Conservation (phyloP, 139 green algal species). For the Chlamydomonas sphaeroides region DNA sequence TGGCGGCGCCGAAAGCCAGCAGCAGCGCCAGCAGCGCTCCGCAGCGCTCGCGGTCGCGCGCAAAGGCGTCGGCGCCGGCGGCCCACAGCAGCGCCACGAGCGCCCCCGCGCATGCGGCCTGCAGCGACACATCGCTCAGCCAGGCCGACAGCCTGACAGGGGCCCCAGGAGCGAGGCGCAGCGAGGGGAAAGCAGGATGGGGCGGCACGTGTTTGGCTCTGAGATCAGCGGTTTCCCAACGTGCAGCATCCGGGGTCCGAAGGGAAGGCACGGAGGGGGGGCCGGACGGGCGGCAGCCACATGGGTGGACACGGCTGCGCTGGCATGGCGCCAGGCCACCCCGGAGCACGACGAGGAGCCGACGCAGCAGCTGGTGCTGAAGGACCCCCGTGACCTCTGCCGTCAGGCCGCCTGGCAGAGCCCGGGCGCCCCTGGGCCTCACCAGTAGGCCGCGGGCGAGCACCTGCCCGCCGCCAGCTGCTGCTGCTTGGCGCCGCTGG, state of each 20-base stretch:
- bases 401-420: too few species aligned
- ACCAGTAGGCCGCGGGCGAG: conserved; percentile 7
- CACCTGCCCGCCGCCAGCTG: conserved; percentile 8
- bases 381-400: too few species aligned
- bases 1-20: background rate
- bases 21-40: conserved; percentile 4
- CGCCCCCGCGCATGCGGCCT: background rate
- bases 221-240: too few species aligned
- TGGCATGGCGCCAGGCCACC: too few species aligned
- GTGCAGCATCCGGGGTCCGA: too few species aligned
- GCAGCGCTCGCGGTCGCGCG: background rate
- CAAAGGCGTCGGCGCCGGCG: background rate
- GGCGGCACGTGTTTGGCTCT: too few species aligned
- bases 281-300: background rate
- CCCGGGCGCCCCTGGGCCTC: too few species aligned
- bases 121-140: background rate
- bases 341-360: too few species aligned
- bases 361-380: too few species aligned
- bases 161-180: too few species aligned
- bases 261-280: background rate
- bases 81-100: conserved; percentile 20
- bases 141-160: conserved; percentile 14
- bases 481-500: conserved; percentile 32
- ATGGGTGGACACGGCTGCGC: too few species aligned
- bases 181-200: too few species aligned